phyloP scores from a whole-genome alignment of 345 rosid genomes.

The Heritiera fomes region DNA sequence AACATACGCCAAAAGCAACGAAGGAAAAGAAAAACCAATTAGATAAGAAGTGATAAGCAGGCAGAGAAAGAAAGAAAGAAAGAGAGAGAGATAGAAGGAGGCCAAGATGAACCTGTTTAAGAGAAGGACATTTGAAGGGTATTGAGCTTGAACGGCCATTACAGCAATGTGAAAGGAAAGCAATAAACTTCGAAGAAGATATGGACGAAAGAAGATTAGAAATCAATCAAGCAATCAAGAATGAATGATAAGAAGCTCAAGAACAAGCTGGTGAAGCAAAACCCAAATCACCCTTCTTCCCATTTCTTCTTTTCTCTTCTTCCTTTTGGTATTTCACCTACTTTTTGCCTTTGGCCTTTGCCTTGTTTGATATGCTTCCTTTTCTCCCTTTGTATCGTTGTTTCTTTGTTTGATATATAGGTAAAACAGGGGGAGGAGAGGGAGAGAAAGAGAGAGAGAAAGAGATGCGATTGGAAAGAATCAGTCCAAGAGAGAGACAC shows the following conservation, averaged over 20 bases:
- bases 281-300: constrained; percentile 20
- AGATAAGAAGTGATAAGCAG: neutral
- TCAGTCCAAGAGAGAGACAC: constrained; percentile 44
- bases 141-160: constrained; percentile 94
- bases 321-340: neutral
- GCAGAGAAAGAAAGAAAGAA: neutral
- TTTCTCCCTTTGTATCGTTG: neutral
- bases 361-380: constrained; percentile 9
- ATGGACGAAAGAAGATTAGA: neutral
- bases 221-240: neutral
- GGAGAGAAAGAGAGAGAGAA: constrained; percentile 5
- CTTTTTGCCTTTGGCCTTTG: neutral
- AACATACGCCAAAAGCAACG: neutral
- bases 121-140: constrained; percentile 76
- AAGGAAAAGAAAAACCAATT: neutral
- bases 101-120: constrained; percentile 54
- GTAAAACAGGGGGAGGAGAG: neutral
- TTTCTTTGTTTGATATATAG: constrained; percentile 5
- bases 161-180: constrained; percentile 32
- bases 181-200: constrained; percentile 34
- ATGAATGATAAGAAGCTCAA: neutral
- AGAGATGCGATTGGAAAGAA: constrained; percentile 36
- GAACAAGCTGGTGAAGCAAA: neutral
- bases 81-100: neutral
- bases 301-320: neutral